Evolutionary conservation across 169 alveolate genomes (phyloP).

Genomic region (Eimeria falciformis): DNA sequence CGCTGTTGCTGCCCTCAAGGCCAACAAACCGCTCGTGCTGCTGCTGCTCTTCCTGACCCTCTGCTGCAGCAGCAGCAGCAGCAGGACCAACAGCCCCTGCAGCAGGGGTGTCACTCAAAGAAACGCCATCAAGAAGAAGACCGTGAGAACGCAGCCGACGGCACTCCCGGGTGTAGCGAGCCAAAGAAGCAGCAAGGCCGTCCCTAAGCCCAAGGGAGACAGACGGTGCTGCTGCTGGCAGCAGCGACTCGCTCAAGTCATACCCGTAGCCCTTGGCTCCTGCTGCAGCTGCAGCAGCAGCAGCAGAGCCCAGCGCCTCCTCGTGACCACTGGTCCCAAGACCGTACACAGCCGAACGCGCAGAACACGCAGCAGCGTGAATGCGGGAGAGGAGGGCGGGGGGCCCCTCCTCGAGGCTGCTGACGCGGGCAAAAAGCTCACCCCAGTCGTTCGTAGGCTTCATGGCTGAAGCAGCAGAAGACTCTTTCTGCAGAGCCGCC

Average conservation of each 20-base stretch:
- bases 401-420: constrained; percentile 52
- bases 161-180: constrained; percentile 9
- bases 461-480: neutral
- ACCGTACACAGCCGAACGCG: constrained; percentile 10
- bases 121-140: neutral
- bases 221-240: constrained; percentile 42
- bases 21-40: constrained; percentile 31
- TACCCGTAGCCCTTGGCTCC: neutral
- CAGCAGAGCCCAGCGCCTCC: neutral
- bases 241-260: neutral
- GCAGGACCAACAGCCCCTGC: constrained; percentile 1
- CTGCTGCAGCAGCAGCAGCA: constrained; percentile 9
- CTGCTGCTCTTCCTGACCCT: constrained; percentile 11
- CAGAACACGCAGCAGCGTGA: constrained; percentile 8
- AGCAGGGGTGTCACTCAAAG: neutral
- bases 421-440: constrained; percentile 8
- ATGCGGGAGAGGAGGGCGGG: constrained; percentile 28
- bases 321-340: neutral
- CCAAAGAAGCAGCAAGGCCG: neutral
- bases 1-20: constrained; percentile 42
- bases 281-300: constrained; percentile 27
- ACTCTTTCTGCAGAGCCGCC: constrained; percentile 16
- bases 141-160: constrained; percentile 7
- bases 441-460: neutral
- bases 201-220: neutral